phyloP scores from a whole-genome alignment of 2,329 filamentous ascomycete species.

The Fusarium anthophilum region DNA sequence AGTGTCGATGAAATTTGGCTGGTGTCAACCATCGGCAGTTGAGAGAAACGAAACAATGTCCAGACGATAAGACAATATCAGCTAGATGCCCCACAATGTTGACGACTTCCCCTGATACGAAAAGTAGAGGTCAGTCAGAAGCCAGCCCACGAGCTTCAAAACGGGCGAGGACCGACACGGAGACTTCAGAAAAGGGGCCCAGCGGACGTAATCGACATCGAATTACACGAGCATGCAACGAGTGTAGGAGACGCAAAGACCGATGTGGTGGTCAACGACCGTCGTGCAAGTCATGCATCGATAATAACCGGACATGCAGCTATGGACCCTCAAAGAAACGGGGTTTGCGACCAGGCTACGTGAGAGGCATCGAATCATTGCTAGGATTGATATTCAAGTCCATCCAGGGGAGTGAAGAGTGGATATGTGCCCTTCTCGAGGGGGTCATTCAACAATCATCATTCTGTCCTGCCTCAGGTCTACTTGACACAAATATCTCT shows the following conservation, averaged over 20 bases:
- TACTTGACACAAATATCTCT: background rate
- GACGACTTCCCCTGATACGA: background rate
- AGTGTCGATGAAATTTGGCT: background rate
- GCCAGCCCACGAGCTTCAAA: background rate
- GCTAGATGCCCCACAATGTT: background rate
- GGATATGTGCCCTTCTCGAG: background rate
- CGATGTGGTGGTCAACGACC: background rate
- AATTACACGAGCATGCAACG: constrained; percentile 10
- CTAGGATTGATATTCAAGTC: background rate
- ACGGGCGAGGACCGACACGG: background rate
- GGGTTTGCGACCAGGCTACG: background rate
- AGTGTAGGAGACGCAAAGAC: constrained; percentile 1
- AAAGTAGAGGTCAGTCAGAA: background rate
- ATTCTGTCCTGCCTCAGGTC: rapidly evolving
- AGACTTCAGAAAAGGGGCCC: background rate
- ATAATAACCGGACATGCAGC: background rate
- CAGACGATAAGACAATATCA: background rate
- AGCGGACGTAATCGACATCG: background rate
- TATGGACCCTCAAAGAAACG: constrained; percentile 14
- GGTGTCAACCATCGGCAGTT: background rate
- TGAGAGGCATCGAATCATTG: constrained; percentile 9
- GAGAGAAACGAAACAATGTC: background rate
- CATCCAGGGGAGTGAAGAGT: background rate
- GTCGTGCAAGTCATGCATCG: background rate
- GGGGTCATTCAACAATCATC: rapidly evolving